Percentiles rank a stretch among this genome's conserved stretches.
phyloP scores from a whole-genome alignment of 371 early-diverging fungal genomes.

The Dichotomocladium elegans region DNA sequence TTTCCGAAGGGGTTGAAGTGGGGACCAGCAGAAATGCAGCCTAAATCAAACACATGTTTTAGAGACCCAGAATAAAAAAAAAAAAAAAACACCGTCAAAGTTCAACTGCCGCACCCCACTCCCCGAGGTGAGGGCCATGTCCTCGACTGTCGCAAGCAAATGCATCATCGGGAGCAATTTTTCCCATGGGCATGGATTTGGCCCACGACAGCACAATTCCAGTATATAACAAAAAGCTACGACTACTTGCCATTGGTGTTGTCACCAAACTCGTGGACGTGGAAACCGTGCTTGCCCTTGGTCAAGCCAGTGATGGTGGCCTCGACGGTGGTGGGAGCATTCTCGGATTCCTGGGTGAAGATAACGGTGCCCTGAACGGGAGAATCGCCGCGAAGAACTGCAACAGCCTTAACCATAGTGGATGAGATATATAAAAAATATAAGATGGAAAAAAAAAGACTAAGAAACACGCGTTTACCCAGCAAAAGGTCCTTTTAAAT shows the following conservation, averaged over 20 bases:
- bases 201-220: not conserved
- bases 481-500: no score
- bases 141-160: no score
- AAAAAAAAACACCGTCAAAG: no score
- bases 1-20: slow-evolving; percentile 84
- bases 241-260: slow-evolving; percentile 68
- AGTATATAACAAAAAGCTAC: not conserved
- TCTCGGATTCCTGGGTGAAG: slow-evolving; percentile 71
- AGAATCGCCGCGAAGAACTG: slow-evolving; percentile 60
- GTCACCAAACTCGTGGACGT: slow-evolving; percentile 83
- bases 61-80: not conserved
- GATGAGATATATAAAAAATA: not conserved
- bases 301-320: slow-evolving; percentile 66
- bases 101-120: not conserved
- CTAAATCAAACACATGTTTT: slow-evolving; percentile 11
- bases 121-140: not conserved
- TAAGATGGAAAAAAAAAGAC: slow-evolving; percentile 4
- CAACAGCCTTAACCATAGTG: slow-evolving; percentile 72
- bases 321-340: slow-evolving; percentile 56
- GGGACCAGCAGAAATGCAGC: slow-evolving; percentile 78
- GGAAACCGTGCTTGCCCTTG: slow-evolving; percentile 92
- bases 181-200: not conserved
- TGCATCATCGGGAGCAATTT: not conserved
- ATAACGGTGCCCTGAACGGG: slow-evolving; percentile 70
- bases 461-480: not conserved